phyloP scores from a whole-genome alignment of 257 asterid genomes.

The Plantago ovata region DNA sequence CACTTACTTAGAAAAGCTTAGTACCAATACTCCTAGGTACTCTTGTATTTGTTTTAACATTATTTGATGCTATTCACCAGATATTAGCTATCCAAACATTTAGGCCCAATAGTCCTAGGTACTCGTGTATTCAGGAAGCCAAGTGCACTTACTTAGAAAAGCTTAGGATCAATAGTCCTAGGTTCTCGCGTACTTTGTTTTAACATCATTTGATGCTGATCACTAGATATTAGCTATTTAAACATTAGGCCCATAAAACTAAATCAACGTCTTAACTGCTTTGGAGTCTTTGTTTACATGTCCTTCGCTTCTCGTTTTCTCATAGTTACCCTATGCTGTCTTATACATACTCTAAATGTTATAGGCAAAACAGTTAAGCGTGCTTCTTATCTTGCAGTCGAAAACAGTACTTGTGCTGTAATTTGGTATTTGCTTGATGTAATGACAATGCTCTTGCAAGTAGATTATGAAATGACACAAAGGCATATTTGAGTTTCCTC shows the following conservation, averaged over 20 bases:
- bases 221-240: background rate
- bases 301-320: no score
- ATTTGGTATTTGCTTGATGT: constrained; percentile 14
- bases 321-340: no score
- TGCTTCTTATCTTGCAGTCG: no score
- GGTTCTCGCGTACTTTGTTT: background rate
- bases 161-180: background rate
- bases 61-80: no score
- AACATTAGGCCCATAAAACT: no score
- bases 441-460: constrained; percentile 4
- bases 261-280: no score
- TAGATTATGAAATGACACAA: no score
- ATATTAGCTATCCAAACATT: no score
- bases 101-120: no score
- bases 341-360: background rate
- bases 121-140: background rate
- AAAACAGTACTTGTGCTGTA: background rate
- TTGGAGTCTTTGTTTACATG: no score
- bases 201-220: background rate
- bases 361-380: background rate
- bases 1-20: background rate
- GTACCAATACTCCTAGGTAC: background rate
- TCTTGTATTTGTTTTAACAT: background rate
- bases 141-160: background rate
- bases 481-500: no score